These are phyloP conservation scores for Backusella tarrabulga DNA, from an alignment of 192 early-diverging fungal genomes.

Conservation along the genomic window DNA sequence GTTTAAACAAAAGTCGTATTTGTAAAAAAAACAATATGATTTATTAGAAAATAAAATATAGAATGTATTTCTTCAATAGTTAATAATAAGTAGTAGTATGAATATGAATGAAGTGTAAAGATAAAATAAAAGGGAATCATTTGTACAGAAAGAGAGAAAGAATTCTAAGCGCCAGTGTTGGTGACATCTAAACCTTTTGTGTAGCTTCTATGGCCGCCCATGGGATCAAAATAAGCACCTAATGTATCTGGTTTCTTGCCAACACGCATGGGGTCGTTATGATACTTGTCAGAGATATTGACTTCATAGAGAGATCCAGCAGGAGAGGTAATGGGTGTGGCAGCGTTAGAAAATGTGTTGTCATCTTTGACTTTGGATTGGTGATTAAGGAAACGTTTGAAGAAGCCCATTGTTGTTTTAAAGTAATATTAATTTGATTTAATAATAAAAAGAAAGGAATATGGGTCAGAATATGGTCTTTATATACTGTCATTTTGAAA, in stretches of 20 bases:
- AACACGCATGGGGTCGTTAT: constrained; percentile 20
- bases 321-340: constrained; percentile 2
- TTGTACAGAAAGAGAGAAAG: neutral
- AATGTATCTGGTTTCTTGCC: constrained; percentile 14
- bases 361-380: neutral
- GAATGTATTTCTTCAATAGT: neutral
- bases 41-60: neutral
- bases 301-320: neutral
- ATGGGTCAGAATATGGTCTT: neutral
- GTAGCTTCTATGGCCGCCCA: constrained; percentile 17
- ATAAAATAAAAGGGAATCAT: neutral
- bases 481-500: neutral
- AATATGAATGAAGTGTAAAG: neutral
- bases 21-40: neutral
- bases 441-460: neutral
- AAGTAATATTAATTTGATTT: neutral
- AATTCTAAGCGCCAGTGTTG: constrained; percentile 19
- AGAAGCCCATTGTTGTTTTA: neutral
- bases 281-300: neutral
- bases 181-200: constrained; percentile 17
- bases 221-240: constrained; percentile 21
- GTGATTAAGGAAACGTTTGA: constrained; percentile 7
- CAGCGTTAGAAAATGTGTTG: neutral
- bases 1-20: neutral
- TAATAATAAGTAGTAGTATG: neutral